A percentile compares a stretch with the other conserved stretches of the same genome.
phyloP scores from a whole-genome alignment of 2,329 filamentous ascomycete species.

The Beauveria brongniartii region DNA sequence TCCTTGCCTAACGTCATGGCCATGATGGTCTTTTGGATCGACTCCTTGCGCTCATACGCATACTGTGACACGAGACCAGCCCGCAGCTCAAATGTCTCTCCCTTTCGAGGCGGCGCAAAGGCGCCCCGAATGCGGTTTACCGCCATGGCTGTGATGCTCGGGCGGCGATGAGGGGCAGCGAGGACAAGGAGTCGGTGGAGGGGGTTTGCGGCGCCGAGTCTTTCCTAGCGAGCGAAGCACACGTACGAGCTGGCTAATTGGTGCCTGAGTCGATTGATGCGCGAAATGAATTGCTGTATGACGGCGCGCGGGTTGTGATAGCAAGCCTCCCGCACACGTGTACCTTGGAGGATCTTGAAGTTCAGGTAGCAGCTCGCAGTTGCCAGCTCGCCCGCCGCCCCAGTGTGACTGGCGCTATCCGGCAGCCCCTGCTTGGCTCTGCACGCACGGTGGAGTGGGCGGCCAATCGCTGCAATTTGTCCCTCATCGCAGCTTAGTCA shows the following conservation, averaged over 20 bases:
- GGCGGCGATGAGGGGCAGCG: constrained; percentile 20
- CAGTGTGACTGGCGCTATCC: constrained; percentile 7
- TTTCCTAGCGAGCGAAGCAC: background rate
- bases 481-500: constrained; percentile 7
- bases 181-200: constrained; percentile 5
- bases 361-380: background rate
- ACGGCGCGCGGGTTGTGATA: background rate
- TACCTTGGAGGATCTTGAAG: constrained; percentile 6
- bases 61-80: constrained; percentile 96
- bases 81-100: constrained; percentile 95
- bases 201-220: background rate
- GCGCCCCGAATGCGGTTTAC: constrained; percentile 94
- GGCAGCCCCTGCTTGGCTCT: background rate
- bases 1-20: constrained; percentile 99
- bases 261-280: background rate
- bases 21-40: constrained; percentile 99
- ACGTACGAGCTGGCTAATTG: background rate
- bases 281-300: background rate
- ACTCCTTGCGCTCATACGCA: constrained; percentile 97
- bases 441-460: background rate
- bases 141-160: constrained; percentile 55
- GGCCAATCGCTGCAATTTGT: background rate
- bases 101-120: constrained; percentile 87
- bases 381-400: background rate
- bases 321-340: constrained; percentile 9